Percentiles rank a stretch among this genome's conserved stretches.
Evolutionary conservation across 2,329 filamentous ascomycete genomes (phyloP).

Genomic region (Leptosphaerulina australis): DNA sequence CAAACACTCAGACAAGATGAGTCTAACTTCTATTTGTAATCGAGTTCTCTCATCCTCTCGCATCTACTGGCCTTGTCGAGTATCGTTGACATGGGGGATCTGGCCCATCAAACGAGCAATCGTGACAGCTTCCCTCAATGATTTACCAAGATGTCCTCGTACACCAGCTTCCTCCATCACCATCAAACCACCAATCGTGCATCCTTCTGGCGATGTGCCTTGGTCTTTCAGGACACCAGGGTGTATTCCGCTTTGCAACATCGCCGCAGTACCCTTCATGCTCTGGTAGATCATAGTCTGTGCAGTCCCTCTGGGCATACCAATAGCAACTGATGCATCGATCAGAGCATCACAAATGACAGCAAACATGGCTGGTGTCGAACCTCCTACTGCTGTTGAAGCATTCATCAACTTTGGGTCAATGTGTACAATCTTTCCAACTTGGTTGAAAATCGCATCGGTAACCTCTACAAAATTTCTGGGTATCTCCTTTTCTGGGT

Average conservation of each 20-base stretch:
- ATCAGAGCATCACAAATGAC: conserved; percentile 42
- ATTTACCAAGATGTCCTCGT: conserved; percentile 38
- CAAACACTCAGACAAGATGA: no score
- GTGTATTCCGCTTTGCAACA: conserved; percentile 40
- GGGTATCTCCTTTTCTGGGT: conserved; percentile 27
- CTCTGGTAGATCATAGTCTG: conserved; percentile 42
- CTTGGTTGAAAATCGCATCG: conserved; percentile 30
- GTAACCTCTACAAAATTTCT: conserved; percentile 22
- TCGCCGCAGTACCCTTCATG: conserved; percentile 39
- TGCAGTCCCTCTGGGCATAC: conserved; percentile 32
- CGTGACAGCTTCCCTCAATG: conserved; percentile 57
- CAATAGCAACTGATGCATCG: conserved; percentile 40
- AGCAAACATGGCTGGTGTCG: conserved; percentile 42
- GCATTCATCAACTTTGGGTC: conserved; percentile 34
- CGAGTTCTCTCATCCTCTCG: not conserved
- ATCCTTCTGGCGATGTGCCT: conserved; percentile 41
- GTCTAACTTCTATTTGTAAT: no score
- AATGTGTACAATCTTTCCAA: conserved; percentile 33
- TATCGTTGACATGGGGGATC: conserved; percentile 52
- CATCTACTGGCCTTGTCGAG: conserved; percentile 28
- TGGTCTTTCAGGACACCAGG: conserved; percentile 37
- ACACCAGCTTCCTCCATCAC: conserved; percentile 42
- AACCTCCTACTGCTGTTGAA: conserved; percentile 38
- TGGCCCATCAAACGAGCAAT: conserved; percentile 53
- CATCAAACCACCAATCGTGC: conserved; percentile 45